Evolutionary conservation across 1,139 yeast genomes (phyloP).

Genomic region (Geotrichum restrictum): DNA sequence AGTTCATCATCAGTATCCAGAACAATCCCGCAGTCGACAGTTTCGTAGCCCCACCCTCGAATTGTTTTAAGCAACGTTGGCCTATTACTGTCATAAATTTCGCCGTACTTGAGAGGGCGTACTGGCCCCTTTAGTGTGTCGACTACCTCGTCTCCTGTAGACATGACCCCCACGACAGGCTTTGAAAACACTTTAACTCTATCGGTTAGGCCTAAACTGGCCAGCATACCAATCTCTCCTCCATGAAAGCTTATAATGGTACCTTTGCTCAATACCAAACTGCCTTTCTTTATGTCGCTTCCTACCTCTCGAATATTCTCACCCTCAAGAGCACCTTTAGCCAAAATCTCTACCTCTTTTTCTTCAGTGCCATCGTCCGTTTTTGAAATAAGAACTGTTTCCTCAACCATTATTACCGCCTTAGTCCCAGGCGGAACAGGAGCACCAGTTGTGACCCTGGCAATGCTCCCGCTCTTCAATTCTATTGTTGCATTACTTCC

Average conservation of each 20-base stretch:
- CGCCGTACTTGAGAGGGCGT: conserved; percentile 38
- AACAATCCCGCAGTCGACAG: conserved; percentile 46
- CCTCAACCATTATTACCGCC: conserved; percentile 53
- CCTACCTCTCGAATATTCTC: conserved; percentile 49
- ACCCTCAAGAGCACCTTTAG: conserved; percentile 37
- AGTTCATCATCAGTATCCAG: conserved; percentile 37
- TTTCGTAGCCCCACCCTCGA: conserved; percentile 36
- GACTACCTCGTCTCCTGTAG: conserved; percentile 50
- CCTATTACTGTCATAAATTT: conserved; percentile 49
- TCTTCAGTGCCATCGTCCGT: conserved; percentile 43
- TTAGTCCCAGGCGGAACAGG: conserved; percentile 50
- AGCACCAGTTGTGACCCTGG: conserved; percentile 52
- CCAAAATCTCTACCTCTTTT: conserved; percentile 33
- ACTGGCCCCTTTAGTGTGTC: conserved; percentile 31
- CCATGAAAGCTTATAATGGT: conserved; percentile 41
- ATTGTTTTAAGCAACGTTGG: conserved; percentile 43
- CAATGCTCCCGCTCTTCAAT: conserved; percentile 37
- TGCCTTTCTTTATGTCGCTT: conserved; percentile 43
- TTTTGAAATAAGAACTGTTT: conserved; percentile 39
- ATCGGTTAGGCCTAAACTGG: conserved; percentile 42
- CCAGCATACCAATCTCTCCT: conserved; percentile 48
- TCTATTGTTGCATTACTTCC: conserved; percentile 27
- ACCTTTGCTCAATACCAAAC: conserved; percentile 39
- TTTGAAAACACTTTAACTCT: conserved; percentile 40
- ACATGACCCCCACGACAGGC: conserved; percentile 46